These are phyloP conservation scores for Pistacia atlantica DNA, from an alignment of 345 rosid genomes.

Conservation along the genomic window DNA sequence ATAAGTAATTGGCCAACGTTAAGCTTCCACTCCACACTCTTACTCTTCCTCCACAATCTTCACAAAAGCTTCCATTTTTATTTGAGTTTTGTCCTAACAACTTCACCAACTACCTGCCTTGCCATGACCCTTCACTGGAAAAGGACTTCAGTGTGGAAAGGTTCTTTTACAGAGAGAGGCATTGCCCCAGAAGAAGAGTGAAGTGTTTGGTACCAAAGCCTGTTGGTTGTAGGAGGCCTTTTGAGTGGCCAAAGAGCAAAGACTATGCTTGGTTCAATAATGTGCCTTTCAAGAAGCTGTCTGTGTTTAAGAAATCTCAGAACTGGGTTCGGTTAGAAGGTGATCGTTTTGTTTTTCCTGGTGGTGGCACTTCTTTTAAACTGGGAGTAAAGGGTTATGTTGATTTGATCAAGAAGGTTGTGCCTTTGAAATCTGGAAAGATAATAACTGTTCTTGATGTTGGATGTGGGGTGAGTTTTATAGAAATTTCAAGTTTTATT, in stretches of 20 bases:
- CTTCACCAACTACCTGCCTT: constrained; percentile 62
- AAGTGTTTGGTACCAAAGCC: constrained; percentile 65
- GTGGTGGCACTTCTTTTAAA: constrained; percentile 77
- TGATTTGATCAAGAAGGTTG: constrained; percentile 40
- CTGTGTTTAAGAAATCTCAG: constrained; percentile 52
- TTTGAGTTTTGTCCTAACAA: constrained; percentile 50
- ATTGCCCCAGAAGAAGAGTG: constrained; percentile 51
- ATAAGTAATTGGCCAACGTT: too few species aligned
- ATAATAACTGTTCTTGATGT: constrained; percentile 65
- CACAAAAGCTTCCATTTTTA: constrained; percentile 5
- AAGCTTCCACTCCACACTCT: constrained; percentile 33
- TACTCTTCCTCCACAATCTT: constrained; percentile 26
- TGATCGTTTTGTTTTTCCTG: constrained; percentile 56
- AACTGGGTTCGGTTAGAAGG: constrained; percentile 66
- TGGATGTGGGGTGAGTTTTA: constrained; percentile 69
- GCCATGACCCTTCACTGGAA: constrained; percentile 54
- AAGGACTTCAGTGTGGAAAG: constrained; percentile 30
- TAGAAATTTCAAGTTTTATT: background rate
- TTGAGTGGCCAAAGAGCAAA: constrained; percentile 67
- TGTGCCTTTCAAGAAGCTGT: constrained; percentile 56
- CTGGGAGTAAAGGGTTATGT: constrained; percentile 60
- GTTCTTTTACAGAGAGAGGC: constrained; percentile 56
- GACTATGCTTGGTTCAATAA: constrained; percentile 58
- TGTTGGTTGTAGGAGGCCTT: constrained; percentile 49
- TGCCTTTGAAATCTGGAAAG: constrained; percentile 58